Evolutionary conservation across 352 stramenopile species (phyloP), one percentile per base, ranked within the genome.

Genomic region (Phytopythium ostracodes): DNA sequence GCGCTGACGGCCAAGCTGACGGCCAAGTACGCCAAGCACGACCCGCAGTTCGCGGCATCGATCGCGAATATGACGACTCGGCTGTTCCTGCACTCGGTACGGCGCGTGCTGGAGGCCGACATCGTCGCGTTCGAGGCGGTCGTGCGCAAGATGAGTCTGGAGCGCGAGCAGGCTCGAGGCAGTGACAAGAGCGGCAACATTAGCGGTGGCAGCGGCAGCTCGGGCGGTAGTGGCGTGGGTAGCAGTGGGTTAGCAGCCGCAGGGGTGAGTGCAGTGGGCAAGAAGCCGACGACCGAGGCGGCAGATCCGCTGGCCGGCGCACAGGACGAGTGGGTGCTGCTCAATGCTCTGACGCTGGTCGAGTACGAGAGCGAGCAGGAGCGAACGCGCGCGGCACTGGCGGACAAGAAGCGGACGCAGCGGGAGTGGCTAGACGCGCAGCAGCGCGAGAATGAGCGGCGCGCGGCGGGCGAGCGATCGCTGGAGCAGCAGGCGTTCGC

Each of bases 281-380:
- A 27, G 35, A 62, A 2, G 55, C n/a, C 36, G 60, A 24, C 29
- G 44, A 51, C 12, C 12, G 43, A 47, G 38, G 22, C 59, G 9
- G 70, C 47, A 35, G 59, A 60, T 29, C 56, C 70, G 24, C 66
- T 70, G 33, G 63, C 87, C 1, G 73, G 81, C 40, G 67, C 62
- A 5, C 77, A 87, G 35, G 81, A 91, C 57, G 81, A 91, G 61
- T 91, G 81, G 81, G 81, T 91, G 17, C 68, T 91, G 55, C 73
- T 91, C 14, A 88, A 91, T 53, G 81, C 81, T 14, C 72, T 91
- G 29, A 87, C 77, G 29, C 72, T 87, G n/a, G 79, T 91, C 24
- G 81, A 91, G 60, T 87, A 78, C 63, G 81, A 91, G 50, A 82
- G 73, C 40, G 76, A 84, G 46, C 73, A 86, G 36, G 70, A 77